A percentile compares a stretch with the other conserved stretches of the same genome.
These are phyloP conservation scores for Thecaphora thlaspeos DNA, from an alignment of 1,284 basidiomycete species.

Conservation along the genomic window DNA sequence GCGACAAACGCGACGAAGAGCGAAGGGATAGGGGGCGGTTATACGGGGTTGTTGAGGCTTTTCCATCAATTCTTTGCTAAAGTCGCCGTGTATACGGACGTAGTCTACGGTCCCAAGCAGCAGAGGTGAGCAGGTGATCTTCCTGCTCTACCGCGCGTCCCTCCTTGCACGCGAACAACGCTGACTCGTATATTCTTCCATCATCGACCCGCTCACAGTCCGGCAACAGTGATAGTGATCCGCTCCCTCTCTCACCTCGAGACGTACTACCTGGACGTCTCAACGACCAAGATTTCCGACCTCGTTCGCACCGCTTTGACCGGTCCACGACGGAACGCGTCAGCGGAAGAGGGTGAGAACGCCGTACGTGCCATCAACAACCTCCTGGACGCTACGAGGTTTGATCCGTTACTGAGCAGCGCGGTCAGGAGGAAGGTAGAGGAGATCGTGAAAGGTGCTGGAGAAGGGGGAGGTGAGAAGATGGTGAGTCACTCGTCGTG, in stretches of 20 bases:
- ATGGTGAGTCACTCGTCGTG: background rate
- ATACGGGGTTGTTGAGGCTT: constrained; percentile 78
- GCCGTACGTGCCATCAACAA: background rate
- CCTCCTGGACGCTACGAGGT: background rate
- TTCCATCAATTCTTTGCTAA: constrained; percentile 95
- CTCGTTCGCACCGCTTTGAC: background rate
- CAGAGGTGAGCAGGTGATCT: constrained; percentile 68
- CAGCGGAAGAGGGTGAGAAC: background rate
- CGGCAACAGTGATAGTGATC: constrained; percentile 83
- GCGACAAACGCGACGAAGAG: constrained; percentile 63
- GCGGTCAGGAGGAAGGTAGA: background rate
- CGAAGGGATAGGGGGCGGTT: constrained; percentile 55
- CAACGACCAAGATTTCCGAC: constrained; percentile 61
- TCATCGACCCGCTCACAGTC: constrained; percentile 61
- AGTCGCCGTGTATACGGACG: constrained; percentile 90
- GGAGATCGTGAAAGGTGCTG: background rate
- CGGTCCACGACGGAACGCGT: too few species aligned
- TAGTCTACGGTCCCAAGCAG: constrained; percentile 74
- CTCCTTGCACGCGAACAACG: background rate
- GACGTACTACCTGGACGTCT: constrained; percentile 77
- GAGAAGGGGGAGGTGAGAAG: background rate
- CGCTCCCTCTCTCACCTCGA: constrained; percentile 80
- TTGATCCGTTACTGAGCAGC: background rate
- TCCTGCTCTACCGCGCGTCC: background rate
- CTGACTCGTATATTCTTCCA: too few species aligned